Evolutionary conservation across 257 asterid species (phyloP).

Genomic region (Thymus quinquecostatus): DNA sequence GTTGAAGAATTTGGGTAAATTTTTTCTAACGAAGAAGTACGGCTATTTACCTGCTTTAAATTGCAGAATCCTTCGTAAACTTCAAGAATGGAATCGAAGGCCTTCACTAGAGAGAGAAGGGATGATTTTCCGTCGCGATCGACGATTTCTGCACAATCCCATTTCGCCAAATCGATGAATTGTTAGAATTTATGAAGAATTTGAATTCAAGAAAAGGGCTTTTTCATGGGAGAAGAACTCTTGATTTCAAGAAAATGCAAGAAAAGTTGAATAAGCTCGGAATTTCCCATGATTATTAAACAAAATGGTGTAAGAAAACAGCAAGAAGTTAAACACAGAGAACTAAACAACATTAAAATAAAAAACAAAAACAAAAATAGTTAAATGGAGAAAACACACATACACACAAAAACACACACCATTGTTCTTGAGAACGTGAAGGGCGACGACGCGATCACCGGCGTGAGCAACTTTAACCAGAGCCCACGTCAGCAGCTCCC

Average conservation of each 20-base stretch:
- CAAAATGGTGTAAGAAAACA: background rate
- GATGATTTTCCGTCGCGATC: constrained; percentile 90
- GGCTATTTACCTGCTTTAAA: constrained; percentile 70
- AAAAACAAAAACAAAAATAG: background rate
- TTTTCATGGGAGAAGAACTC: background rate
- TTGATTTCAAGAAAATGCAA: too few relatives aligned
- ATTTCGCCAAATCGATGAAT: constrained; percentile 29
- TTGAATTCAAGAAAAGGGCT: background rate
- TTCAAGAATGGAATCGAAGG: constrained; percentile 88
- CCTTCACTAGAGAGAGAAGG: constrained; percentile 80
- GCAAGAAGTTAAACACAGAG: background rate
- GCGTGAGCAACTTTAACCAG: constrained; percentile 87
- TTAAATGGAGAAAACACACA: background rate
- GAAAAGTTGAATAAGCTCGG: background rate
- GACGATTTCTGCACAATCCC: constrained; percentile 70
- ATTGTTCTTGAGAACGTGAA: constrained; percentile 76
- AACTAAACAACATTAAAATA: background rate
- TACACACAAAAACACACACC: constrained; percentile 40
- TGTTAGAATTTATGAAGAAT: background rate
- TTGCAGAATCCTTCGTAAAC: constrained; percentile 97
- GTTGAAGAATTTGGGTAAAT: background rate
- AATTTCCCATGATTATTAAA: background rate
- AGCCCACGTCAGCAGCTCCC: constrained; percentile 96
- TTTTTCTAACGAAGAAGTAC: background rate
- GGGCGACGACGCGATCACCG: constrained; percentile 91